Base-by-base conservation (phyloP, 2,329 filamentous ascomycete species). In the Colletotrichum navitas region DNA sequence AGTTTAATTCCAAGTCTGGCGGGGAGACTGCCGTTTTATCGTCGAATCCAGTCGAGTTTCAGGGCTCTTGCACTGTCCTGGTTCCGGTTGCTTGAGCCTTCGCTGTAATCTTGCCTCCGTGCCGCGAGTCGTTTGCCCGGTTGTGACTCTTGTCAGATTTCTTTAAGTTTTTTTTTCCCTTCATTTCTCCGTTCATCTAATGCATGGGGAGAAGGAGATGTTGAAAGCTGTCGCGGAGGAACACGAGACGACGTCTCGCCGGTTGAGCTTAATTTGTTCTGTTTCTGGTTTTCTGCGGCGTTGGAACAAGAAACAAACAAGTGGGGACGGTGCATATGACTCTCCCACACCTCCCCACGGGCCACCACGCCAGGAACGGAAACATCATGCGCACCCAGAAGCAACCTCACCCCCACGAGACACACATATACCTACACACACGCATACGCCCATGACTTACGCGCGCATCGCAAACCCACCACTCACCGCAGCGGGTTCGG, bases 401-500 rank as follows among this genome's bases (percentile, higher is more conserved):
- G n/a, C 55, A 58, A 26, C n/a, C 11, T 51, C 43, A 11, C 43
- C 43, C 43, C 21, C 10, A 36, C 34, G 10, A 24, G 16, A 26
- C 36, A 43, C 21, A 21, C 36, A 29, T 39, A 26, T 39, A 32
- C 24, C 3, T 26, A n/a, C 29, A 41, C 34, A 18, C 36, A 7
- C 21, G 26, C n/a, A 18, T 14, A 8, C n/a, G 12, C n/a, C 21
- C 8, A 47, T 8, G 21, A 47, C 45, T 45, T 32, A 56, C 34
- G 16, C 6, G 34, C n/a, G 3, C 36, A 24, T 47, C 26, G 41
- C 41, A 60, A 34, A n/a, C 32, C 34, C 32, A 63, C 54, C 63
- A 66, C 39, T 70, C 29, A 66, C 55, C 12, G 45, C 47, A 29
- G 55, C 39, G 63, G 47, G 56, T 60, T 70, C 67, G 67, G 67